Percentiles rank a stretch among this genome's conserved stretches.
phyloP scores from a whole-genome alignment of 2,329 filamentous ascomycete species.

The Cercospora sp. region DNA sequence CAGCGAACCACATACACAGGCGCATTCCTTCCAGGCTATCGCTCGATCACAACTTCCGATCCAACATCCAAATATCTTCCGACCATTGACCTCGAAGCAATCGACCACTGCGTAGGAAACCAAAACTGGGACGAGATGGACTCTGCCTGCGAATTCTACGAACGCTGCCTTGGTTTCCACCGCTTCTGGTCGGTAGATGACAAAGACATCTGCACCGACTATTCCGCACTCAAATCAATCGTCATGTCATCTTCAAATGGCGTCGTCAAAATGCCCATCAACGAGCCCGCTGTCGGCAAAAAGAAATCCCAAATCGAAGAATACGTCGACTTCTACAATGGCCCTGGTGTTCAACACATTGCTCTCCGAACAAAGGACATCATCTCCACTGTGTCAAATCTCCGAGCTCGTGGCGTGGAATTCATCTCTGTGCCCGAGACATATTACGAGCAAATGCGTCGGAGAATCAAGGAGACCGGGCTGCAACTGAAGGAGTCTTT shows the following conservation, averaged over 20 bases:
- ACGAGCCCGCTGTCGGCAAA: constrained; percentile 87
- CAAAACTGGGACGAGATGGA: constrained; percentile 93
- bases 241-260: constrained; percentile 80
- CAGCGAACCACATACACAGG: constrained; percentile 70
- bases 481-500: constrained; percentile 73
- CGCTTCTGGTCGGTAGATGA: constrained; percentile 98
- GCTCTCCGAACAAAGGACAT: constrained; percentile 82
- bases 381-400: constrained; percentile 70
- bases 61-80: constrained; percentile 58
- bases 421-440: constrained; percentile 88
- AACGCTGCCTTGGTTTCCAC: constrained; percentile 86
- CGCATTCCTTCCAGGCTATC: constrained; percentile 80
- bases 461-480: constrained; percentile 65
- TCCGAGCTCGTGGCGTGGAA: constrained; percentile 84
- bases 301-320: constrained; percentile 95
- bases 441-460: constrained; percentile 78
- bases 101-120: constrained; percentile 97
- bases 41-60: constrained; percentile 49
- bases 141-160: constrained; percentile 69
- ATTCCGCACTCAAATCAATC: constrained; percentile 81
- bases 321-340: constrained; percentile 80
- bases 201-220: constrained; percentile 88
- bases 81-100: constrained; percentile 65
- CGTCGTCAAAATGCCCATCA: constrained; percentile 96
- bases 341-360: constrained; percentile 89